Evolutionary conservation across 768 basidiomycete genomes (phyloP).

Genomic region (Xerocomus brunneocitrinus): DNA sequence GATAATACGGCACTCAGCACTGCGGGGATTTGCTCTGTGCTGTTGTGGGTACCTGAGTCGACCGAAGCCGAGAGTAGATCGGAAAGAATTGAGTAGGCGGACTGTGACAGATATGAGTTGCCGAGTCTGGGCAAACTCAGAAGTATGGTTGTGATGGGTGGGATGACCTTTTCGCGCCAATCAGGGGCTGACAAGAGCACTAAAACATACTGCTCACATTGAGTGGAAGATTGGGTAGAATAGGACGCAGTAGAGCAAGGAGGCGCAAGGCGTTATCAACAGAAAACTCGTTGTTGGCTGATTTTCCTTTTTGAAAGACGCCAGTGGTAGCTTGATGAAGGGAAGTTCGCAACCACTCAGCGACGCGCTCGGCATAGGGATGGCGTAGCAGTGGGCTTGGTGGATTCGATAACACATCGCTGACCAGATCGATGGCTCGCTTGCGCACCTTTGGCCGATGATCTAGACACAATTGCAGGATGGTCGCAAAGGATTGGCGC

Average conservation of each 20-base stretch:
- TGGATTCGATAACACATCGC: slow-evolving; percentile 69
- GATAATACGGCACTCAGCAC: slow-evolving; percentile 66
- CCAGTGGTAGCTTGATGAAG: slow-evolving; percentile 62
- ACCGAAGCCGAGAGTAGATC: slow-evolving; percentile 62
- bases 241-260: slow-evolving; percentile 66
- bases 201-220: slow-evolving; percentile 48
- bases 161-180: slow-evolving; percentile 53
- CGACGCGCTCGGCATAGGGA: slow-evolving; percentile 79
- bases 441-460: slow-evolving; percentile 91
- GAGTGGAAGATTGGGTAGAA: slow-evolving; percentile 55
- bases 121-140: slow-evolving; percentile 82
- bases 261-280: slow-evolving; percentile 75
- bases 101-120: slow-evolving; percentile 85
- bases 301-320: slow-evolving; percentile 57
- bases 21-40: slow-evolving; percentile 51
- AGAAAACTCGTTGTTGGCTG: slow-evolving; percentile 48
- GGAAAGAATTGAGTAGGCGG: slow-evolving; percentile 81
- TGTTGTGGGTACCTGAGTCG: slow-evolving; percentile 45
- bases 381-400: slow-evolving; percentile 74
- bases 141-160: slow-evolving; percentile 63
- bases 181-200: slow-evolving; percentile 11
- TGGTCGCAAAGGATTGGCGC: slow-evolving; percentile 79
- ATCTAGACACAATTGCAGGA: slow-evolving; percentile 82
- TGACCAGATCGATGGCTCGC: slow-evolving; percentile 82
- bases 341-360: slow-evolving; percentile 70